Evolutionary conservation across 108 stramenopile species (phyloP), one percentile per base, ranked within the genome.

Genomic region (Conticribra guillardii): DNA sequence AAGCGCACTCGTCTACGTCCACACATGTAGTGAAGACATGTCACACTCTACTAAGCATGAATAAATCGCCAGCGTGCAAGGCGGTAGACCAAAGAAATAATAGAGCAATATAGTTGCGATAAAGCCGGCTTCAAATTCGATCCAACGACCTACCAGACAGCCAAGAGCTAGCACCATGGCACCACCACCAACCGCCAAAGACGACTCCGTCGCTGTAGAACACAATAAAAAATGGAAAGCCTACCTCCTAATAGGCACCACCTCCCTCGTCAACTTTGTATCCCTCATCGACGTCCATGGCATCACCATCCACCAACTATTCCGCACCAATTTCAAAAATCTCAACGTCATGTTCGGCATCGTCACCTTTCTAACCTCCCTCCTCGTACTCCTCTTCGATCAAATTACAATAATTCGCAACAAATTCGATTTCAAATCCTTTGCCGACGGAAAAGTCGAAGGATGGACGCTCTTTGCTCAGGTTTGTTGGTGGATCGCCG

Each of bases 181-280:
- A n/a, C n/a, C n/a, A n/a, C n/a, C n/a, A n/a, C n/a, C n/a, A n/a
- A n/a, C n/a, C n/a, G n/a, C n/a, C n/a, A n/a, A n/a, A n/a, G n/a
- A n/a, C n/a, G n/a, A n/a, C n/a, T n/a, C n/a, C n/a, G n/a, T n/a
- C n/a, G n/a, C n/a, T 41, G 24, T 54, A 1, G 86, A 89, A 60
- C 74, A 77, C 76, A 92, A 89, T 57, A 81, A 81, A 22, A 79
- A 79, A 56, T 86, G 87, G 85, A 82, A 74, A 54, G 83, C 85
- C 14, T 92, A 92, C 65, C 23, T 76, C 4, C 73, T 74, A 15
- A 79, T 92, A 8, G 19, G 65, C 26, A 30, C 86, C 47, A 56
- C 66, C 1, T 80, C 81, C 21, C 50, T 86, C 32, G 71, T 85
- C 45, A 88, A 83, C 49, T 83, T 86, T 55, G 57, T 57, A 9